Evolutionary conservation across 169 alveolate species (phyloP).

Genomic region (Eimeria maxima): DNA sequence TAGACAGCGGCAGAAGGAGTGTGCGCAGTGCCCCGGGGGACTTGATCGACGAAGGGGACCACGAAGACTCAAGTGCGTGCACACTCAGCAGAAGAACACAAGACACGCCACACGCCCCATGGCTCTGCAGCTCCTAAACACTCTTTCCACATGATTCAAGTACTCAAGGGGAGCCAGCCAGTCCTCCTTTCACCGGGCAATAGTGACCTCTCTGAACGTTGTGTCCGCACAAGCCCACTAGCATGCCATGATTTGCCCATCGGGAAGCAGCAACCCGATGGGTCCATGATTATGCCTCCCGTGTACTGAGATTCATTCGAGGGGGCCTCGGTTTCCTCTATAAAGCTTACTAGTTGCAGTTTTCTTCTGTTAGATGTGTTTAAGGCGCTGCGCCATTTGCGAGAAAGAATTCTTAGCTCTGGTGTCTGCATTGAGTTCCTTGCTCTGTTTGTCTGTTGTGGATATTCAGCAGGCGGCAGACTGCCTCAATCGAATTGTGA

Average conservation of each 20-base stretch:
- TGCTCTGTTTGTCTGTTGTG: not conserved
- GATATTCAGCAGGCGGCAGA: not conserved
- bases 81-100: not conserved
- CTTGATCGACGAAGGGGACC: not conserved
- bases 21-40: slow-evolving; percentile 33
- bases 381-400: not conserved
- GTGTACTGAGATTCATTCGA: not conserved
- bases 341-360: not conserved
- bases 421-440: not conserved
- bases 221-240: not conserved
- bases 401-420: not conserved
- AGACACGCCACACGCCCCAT: not conserved
- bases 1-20: not conserved
- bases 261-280: not conserved
- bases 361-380: not conserved
- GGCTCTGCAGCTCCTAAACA: not conserved
- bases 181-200: not conserved
- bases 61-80: not conserved
- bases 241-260: not conserved
- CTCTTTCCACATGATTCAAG: not conserved
- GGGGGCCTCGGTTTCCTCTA: not conserved
- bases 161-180: not conserved
- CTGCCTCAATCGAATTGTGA: not conserved
- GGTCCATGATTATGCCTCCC: not conserved
- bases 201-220: not conserved